phyloP scores from a whole-genome alignment of 2,329 filamentous ascomycete species.

The Parasarocladium wereldwijsianum region DNA sequence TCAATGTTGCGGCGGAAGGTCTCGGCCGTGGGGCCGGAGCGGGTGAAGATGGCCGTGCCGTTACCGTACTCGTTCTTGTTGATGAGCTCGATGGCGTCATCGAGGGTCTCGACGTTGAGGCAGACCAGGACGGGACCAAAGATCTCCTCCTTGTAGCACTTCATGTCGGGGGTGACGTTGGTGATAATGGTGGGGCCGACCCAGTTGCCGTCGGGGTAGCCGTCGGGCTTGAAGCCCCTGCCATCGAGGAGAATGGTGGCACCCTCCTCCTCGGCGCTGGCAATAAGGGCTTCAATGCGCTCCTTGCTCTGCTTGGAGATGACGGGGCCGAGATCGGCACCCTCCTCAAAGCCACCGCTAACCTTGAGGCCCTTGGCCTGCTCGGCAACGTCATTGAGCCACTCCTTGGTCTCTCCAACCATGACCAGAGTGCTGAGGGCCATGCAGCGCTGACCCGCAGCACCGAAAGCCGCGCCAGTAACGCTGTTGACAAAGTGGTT shows the following conservation, averaged over 20 bases:
- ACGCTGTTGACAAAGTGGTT: constrained; percentile 79
- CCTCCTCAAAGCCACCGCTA: constrained; percentile 68
- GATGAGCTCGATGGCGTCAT: constrained; percentile 69
- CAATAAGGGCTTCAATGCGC: constrained; percentile 63
- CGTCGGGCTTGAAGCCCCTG: constrained; percentile 55
- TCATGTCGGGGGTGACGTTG: constrained; percentile 67
- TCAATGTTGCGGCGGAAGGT: constrained; percentile 70
- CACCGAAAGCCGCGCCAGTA: constrained; percentile 70
- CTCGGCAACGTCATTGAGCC: constrained; percentile 66
- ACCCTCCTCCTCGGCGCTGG: constrained; percentile 64
- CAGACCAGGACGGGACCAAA: constrained; percentile 76
- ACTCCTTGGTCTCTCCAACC: constrained; percentile 73
- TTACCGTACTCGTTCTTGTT: constrained; percentile 81
- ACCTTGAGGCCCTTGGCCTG: constrained; percentile 58
- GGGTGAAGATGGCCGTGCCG: constrained; percentile 73
- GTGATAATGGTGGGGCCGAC: constrained; percentile 71
- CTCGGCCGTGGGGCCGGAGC: constrained; percentile 61
- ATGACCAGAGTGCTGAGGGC: constrained; percentile 70
- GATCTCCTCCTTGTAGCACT: constrained; percentile 74
- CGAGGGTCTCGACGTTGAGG: constrained; percentile 62
- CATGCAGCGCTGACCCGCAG: constrained; percentile 78
- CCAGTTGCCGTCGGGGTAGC: constrained; percentile 80
- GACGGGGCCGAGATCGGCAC: constrained; percentile 67
- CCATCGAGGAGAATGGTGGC: constrained; percentile 74
- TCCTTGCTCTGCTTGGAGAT: constrained; percentile 68